Evolutionary conservation across 805 yeast genomes (phyloP).

Genomic region (Cyberlindnera amylophila): DNA sequence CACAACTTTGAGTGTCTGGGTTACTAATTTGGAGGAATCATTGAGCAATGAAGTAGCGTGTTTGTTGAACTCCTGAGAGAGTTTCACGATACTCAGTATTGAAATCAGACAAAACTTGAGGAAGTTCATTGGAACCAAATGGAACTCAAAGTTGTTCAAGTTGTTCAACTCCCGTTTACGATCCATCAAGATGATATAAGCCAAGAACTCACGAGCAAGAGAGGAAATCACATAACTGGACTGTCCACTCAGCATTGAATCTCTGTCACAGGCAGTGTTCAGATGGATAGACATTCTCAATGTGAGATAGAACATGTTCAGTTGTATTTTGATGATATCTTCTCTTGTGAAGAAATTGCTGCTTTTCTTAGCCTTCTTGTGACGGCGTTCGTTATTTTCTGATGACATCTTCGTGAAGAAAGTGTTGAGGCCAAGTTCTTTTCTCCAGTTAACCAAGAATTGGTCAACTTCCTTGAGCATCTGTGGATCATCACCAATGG

Average conservation of each 20-base stretch:
- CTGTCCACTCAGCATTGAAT: constrained; percentile 10
- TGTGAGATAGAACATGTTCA: constrained; percentile 24
- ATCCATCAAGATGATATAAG: constrained; percentile 18
- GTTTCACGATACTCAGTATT: constrained; percentile 17
- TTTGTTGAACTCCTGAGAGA: constrained; percentile 9
- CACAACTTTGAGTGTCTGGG: constrained; percentile 16
- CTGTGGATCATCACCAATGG: constrained; percentile 17
- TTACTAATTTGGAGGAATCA: constrained; percentile 17
- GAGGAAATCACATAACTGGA: constrained; percentile 15
- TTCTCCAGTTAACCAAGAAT: constrained; percentile 16
- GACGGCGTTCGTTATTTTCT: constrained; percentile 9
- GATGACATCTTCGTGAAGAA: constrained; percentile 15
- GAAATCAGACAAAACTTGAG: constrained; percentile 23
- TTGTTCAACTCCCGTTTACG: constrained; percentile 20
- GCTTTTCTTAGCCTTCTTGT: constrained; percentile 16
- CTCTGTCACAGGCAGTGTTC: constrained; percentile 7
- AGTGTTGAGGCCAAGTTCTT: constrained; percentile 12
- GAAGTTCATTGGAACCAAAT: constrained; percentile 27
- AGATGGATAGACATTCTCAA: constrained; percentile 12
- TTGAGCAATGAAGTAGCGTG: constrained; percentile 9
- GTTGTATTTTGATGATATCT: constrained; percentile 22
- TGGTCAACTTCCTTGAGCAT: constrained; percentile 22
- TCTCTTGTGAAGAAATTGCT: constrained; percentile 15
- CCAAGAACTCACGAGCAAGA: constrained; percentile 15
- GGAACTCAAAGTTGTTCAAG: constrained; percentile 28